Evolutionary conservation across 768 basidiomycete species (phyloP), one percentile per base, ranked within the genome.

Genomic region (Trametes coccinea): DNA sequence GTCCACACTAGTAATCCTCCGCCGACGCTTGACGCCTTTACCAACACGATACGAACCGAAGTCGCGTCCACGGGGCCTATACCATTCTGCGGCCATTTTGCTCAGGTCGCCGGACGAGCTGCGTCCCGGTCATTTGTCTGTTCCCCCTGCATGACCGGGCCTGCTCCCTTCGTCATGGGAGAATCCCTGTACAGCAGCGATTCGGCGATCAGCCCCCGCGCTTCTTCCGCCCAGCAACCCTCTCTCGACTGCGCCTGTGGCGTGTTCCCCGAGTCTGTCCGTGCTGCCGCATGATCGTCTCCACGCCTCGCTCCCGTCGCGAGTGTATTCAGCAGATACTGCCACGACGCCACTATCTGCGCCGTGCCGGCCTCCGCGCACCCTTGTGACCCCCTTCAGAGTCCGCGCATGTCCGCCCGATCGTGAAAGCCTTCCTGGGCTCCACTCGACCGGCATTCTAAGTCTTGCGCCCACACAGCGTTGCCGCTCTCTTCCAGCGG

Each of bases 261-360:
- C 47, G 13, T 30, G 11, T n/a, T 9, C n/a, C 22, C 34, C 45
- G 46, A 46, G 47, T 47, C 46, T 16, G 47, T 17, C n/a, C 17
- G 22, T 46, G n/a, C 27, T 17, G 34, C 34, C 55, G 55, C 55
- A 48, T 56, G 55, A 48, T 56, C 55, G 46, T 46, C 46, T 48
- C 45, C 46, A 37, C 22, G 46, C n/a, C 16, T 45, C 9, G 13
- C 14, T 31, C 8, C 39, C 30, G 41, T 17, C 44, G 31, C 10
- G 27, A 30, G 27, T 41, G 47, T 50, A 49, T 50, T 50, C 27
- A 50, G 39, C 39, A 58, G 47, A 49, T 58, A 43, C 56, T 50
- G 34, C 56, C 56, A 43, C 56, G 49, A 58, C 56, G 56, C 56
- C 56, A 58, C 56, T 50, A 58, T 58, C 56, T 58, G 3, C 22